Conservation (phyloP, 345 rosid species). For the Populus alba region DNA sequence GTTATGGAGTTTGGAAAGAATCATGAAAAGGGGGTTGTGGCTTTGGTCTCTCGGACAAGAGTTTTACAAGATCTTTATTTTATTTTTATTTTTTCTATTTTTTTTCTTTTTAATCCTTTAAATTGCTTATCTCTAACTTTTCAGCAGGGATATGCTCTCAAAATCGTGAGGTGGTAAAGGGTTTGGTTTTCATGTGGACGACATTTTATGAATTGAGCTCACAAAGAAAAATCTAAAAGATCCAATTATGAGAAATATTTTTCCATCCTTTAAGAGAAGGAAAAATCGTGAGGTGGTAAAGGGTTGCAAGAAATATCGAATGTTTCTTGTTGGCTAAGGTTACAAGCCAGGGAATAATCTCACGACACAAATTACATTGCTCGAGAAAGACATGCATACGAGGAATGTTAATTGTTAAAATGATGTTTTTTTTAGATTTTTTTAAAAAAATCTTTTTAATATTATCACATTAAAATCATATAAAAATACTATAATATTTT, state of each 20-base stretch:
- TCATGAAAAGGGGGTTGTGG: neutral
- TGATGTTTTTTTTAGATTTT: too few relatives aligned
- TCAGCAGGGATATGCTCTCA: conserved; percentile 21
- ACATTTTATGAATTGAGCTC: conserved; percentile 6
- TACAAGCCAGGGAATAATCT: too few relatives aligned
- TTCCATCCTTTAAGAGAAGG: neutral
- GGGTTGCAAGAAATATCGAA: too few relatives aligned
- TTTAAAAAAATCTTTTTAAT: too few relatives aligned
- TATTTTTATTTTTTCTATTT: neutral
- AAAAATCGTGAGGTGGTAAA: too few relatives aligned
- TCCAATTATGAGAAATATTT: neutral
- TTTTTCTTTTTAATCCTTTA: neutral
- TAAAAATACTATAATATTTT: too few relatives aligned
- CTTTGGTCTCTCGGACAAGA: conserved; percentile 5
- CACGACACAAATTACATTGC: too few relatives aligned
- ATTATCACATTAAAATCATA: too few relatives aligned
- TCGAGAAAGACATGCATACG: too few relatives aligned
- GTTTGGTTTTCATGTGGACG: conserved; percentile 37
- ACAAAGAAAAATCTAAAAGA: neutral
- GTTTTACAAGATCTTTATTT: neutral
- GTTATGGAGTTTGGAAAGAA: neutral
- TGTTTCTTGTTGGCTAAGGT: too few relatives aligned
- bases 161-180: conserved; percentile 35
- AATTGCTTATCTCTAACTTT: conserved; percentile 4
- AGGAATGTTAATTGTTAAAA: too few relatives aligned